phyloP scores from a whole-genome alignment of 352 stramenopile species.

The Globisporangium barbulae region DNA sequence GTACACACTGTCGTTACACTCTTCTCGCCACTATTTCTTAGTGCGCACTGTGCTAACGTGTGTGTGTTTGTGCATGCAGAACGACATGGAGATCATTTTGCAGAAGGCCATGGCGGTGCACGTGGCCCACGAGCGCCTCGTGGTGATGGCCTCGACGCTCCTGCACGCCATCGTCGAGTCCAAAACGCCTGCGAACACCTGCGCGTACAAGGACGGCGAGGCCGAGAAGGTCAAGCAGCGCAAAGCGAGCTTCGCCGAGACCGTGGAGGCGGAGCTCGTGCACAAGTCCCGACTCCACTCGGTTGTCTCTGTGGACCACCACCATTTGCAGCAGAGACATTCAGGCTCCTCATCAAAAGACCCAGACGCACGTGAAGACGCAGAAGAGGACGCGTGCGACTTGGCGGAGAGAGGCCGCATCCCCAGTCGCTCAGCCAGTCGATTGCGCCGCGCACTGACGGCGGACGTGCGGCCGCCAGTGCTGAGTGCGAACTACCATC shows the following conservation, averaged over 20 bases:
- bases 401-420: constrained; percentile 6
- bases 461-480: constrained; percentile 20
- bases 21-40: background rate
- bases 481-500: constrained; percentile 29
- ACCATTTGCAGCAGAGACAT: background rate
- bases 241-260: constrained; percentile 31
- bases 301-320: background rate
- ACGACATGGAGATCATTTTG: constrained; percentile 35
- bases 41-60: background rate
- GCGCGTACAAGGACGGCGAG: constrained; percentile 33
- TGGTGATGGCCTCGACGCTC: constrained; percentile 35
- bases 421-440: constrained; percentile 20
- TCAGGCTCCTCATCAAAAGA: background rate
- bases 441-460: constrained; percentile 20
- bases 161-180: constrained; percentile 42
- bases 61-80: constrained; percentile 5
- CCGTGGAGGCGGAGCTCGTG: constrained; percentile 24
- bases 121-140: constrained; percentile 36
- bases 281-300: constrained; percentile 17
- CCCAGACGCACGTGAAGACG: background rate
- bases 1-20: background rate
- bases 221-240: constrained; percentile 29
- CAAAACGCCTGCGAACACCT: constrained; percentile 33
- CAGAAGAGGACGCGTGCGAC: constrained; percentile 2
- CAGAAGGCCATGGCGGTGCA: constrained; percentile 50